Evolutionary conservation across 2,329 filamentous ascomycete species (phyloP).

Genomic region (Aspergillus fischeri): DNA sequence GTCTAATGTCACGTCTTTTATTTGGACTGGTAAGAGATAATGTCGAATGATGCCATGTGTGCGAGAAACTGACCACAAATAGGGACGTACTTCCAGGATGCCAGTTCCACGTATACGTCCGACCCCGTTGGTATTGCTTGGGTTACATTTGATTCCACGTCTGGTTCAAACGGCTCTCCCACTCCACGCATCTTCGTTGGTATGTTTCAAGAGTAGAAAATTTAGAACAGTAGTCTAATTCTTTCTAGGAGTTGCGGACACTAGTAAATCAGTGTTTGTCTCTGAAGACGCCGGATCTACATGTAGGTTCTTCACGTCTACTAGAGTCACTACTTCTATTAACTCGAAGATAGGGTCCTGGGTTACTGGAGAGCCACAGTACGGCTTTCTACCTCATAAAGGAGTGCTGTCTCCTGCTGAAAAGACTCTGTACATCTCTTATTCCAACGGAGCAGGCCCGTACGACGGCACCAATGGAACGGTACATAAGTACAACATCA

Average conservation of each 20-base stretch:
- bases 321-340: too few relatives aligned
- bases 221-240: background rate
- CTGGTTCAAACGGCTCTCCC: slow-evolving; percentile 41
- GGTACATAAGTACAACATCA: slow-evolving; percentile 53
- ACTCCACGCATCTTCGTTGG: slow-evolving; percentile 57
- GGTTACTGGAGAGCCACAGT: slow-evolving; percentile 48
- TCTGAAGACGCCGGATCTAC: slow-evolving; percentile 52
- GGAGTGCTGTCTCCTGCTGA: slow-evolving; percentile 49
- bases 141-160: slow-evolving; percentile 55
- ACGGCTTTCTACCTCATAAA: slow-evolving; percentile 53
- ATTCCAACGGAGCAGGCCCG: slow-evolving; percentile 53
- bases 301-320: slow-evolving; percentile 38
- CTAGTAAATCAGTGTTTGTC: slow-evolving; percentile 52
- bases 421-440: slow-evolving; percentile 53
- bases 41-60: background rate
- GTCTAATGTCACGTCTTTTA: slow-evolving; percentile 50
- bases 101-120: slow-evolving; percentile 44
- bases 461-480: slow-evolving; percentile 54
- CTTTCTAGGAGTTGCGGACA: slow-evolving; percentile 41
- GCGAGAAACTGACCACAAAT: slow-evolving; percentile 10
- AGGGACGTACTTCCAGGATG: slow-evolving; percentile 48
- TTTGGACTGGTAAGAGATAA: slow-evolving; percentile 29
- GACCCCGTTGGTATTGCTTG: slow-evolving; percentile 50
- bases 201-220: slow-evolving; percentile 17
- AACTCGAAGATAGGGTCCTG: slow-evolving; percentile 12